Evolutionary conservation across 371 early-diverging fungal genomes (phyloP).

Genomic region (Syncephalastrum racemosum): DNA sequence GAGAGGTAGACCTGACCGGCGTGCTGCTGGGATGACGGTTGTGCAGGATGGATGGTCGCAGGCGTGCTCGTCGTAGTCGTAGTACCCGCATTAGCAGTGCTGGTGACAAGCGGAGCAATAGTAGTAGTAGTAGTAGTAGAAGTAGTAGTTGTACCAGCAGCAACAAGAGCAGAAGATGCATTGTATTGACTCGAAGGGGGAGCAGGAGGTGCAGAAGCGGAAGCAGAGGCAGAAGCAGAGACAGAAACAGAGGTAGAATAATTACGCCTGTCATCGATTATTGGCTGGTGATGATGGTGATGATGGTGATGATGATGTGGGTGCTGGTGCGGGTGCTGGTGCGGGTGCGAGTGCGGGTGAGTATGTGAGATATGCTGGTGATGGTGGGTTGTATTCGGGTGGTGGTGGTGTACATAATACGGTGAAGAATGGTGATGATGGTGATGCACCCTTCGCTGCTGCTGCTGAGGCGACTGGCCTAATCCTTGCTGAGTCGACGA

Average conservation of each 20-base stretch:
- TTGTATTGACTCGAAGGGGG: too few relatives aligned
- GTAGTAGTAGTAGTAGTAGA: background rate
- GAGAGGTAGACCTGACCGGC: constrained; percentile 8
- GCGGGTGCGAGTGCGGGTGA: constrained; percentile 6
- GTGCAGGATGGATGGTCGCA: too few relatives aligned
- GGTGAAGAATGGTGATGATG: constrained; percentile 5
- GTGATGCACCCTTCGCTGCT: constrained; percentile 1
- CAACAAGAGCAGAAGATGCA: background rate
- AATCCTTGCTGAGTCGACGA: too few relatives aligned
- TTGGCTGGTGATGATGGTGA: too few relatives aligned
- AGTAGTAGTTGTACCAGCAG: background rate
- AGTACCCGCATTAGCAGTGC: background rate
- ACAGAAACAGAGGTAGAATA: too few relatives aligned
- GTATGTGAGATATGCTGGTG: constrained; percentile 7
- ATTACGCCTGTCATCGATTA: too few relatives aligned
- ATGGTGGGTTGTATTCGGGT: background rate
- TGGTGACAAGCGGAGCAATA: background rate
- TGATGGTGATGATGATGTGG: background rate
- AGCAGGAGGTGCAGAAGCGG: too few relatives aligned
- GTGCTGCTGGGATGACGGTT: too few relatives aligned
- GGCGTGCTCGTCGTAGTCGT: background rate
- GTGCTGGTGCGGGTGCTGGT: constrained; percentile 1
- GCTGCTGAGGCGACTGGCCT: too few relatives aligned
- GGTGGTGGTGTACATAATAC: constrained; percentile 16
- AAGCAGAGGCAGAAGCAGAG: too few relatives aligned